Evolutionary conservation across 1,139 yeast genomes (phyloP), one percentile per base, ranked within the genome.

Genomic region (Meyerozyma athensensis): DNA sequence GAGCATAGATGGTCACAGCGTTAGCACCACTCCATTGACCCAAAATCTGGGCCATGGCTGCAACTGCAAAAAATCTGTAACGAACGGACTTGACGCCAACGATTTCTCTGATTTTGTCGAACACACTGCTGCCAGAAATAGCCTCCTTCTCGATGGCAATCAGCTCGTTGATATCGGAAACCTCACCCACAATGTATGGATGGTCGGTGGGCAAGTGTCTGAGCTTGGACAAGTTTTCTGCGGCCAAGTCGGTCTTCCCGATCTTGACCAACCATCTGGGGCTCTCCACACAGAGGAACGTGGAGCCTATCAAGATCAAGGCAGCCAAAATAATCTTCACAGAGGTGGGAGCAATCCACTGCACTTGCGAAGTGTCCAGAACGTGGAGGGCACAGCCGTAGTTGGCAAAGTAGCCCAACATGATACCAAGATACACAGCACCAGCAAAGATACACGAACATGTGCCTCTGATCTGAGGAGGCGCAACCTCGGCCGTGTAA

Each of bases 11-110:
- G n/a, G 81, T 77, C 36, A 77, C 63, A 2, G 82, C 77, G 45
- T 77, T 78, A 19, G 82, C 79, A 36, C 85, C 85, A 33, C 77
- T 63, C 75, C 81, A 76, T 58, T 79, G 84, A 34, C 79, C 77
- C 39, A 79, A 61, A 34, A 79, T 43, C 47, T 77, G 79, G 14
- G 76, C 63, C 34, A 61, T 49, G 34, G 68, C 54, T 12, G 76
- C 63, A 31, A 73, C 56, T 19, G 50, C 54, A 30, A 74, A 54
- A 50, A 79, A 69, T 50, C 77, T 61, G 52, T 72, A 68, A 43
- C 67, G 59, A 43, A 64, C 61, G 34, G 68, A 65, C 43, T 52
- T 65, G 38, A 57, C 64, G 2, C 57, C 38, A 20, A 68, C 39
- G 20, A 74, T 48, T 37, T 70, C 71, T 39, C 53, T 59, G 26